Percentiles rank a stretch among this genome's conserved stretches.
These are phyloP conservation scores for Suillus bovinus DNA, from an alignment of 768 basidiomycete species.

Conservation along the genomic window DNA sequence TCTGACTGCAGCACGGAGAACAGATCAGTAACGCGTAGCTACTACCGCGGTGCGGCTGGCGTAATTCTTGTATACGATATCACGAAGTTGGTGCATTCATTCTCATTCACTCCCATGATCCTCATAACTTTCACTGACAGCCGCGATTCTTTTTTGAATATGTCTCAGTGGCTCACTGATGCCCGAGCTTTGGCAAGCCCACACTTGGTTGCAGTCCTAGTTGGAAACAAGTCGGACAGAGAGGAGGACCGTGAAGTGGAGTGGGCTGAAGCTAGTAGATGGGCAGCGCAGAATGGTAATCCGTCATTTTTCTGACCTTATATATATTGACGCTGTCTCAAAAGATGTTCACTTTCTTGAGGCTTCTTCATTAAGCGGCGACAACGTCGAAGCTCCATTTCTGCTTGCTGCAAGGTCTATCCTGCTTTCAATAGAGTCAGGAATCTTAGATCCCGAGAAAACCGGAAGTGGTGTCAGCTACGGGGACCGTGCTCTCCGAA, in stretches of 20 bases:
- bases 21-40: slow-evolving; percentile 91
- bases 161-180: slow-evolving; percentile 90
- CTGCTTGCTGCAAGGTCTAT: slow-evolving; percentile 84
- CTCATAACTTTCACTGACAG: slow-evolving; percentile 39
- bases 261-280: slow-evolving; percentile 91
- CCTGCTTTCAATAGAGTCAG: slow-evolving; percentile 87
- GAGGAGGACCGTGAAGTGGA: slow-evolving; percentile 96
- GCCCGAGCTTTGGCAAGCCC: slow-evolving; percentile 91
- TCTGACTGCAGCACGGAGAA: slow-evolving; percentile 16
- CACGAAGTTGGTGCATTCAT: slow-evolving; percentile 58
- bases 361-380: slow-evolving; percentile 87
- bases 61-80: slow-evolving; percentile 94
- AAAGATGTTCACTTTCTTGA: slow-evolving; percentile 93
- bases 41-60: slow-evolving; percentile 93
- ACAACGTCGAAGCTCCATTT: slow-evolving; percentile 95
- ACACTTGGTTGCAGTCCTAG: slow-evolving; percentile 84
- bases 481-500: slow-evolving; percentile 88
- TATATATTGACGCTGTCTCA: slow-evolving; percentile 9
- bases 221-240: slow-evolving; percentile 94
- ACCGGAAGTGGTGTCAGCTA: slow-evolving; percentile 95
- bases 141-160: slow-evolving; percentile 81
- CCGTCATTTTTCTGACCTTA: slow-evolving; percentile 10
- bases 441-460: slow-evolving; percentile 88
- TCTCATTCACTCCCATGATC: slow-evolving; percentile 7
- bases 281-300: slow-evolving; percentile 94